phyloP scores from a whole-genome alignment of 2,329 filamentous ascomycete genomes.

The Stachybotrys echinatus region DNA sequence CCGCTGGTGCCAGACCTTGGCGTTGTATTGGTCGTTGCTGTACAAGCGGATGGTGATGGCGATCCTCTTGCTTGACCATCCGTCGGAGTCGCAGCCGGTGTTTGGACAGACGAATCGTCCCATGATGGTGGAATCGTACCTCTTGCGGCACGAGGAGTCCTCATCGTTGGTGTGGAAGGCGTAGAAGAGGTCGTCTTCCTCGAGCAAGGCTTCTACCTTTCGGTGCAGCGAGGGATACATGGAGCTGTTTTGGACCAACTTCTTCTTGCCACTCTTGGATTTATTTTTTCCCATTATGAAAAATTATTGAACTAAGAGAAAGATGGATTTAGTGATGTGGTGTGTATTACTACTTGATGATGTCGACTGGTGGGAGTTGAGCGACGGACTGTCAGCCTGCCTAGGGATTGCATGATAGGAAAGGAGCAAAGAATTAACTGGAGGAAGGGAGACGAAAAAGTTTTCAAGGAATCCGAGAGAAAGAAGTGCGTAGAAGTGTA shows the following conservation, averaged over 20 bases:
- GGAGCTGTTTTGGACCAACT: constrained; percentile 7
- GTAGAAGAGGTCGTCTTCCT: constrained; percentile 9
- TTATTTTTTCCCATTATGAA: neutral
- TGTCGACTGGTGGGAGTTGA: too few relatives aligned
- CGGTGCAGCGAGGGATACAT: constrained; percentile 13
- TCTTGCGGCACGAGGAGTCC: constrained; percentile 5
- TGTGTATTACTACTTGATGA: too few relatives aligned
- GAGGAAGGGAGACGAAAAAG: too few relatives aligned
- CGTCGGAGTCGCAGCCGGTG: constrained; percentile 7
- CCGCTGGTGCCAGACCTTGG: constrained; percentile 28
- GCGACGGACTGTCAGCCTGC: too few relatives aligned
- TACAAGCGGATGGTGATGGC: constrained; percentile 27
- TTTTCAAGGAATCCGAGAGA: too few relatives aligned
- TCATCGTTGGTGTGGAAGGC: constrained; percentile 16
- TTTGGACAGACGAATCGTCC: constrained; percentile 26
- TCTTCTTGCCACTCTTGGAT: neutral
- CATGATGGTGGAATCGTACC: constrained; percentile 23
- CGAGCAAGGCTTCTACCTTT: constrained; percentile 7
- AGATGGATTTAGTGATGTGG: too few relatives aligned
- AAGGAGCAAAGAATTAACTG: too few relatives aligned
- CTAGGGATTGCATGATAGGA: too few relatives aligned
- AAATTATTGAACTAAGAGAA: neutral
- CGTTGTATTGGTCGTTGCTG: constrained; percentile 23
- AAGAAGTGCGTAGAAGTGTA: too few relatives aligned
- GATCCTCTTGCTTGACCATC: constrained; percentile 28